Evolutionary conservation across 306 rosid genomes (phyloP), one percentile per base, ranked within the genome.

Genomic region (Lablab purpureus): DNA sequence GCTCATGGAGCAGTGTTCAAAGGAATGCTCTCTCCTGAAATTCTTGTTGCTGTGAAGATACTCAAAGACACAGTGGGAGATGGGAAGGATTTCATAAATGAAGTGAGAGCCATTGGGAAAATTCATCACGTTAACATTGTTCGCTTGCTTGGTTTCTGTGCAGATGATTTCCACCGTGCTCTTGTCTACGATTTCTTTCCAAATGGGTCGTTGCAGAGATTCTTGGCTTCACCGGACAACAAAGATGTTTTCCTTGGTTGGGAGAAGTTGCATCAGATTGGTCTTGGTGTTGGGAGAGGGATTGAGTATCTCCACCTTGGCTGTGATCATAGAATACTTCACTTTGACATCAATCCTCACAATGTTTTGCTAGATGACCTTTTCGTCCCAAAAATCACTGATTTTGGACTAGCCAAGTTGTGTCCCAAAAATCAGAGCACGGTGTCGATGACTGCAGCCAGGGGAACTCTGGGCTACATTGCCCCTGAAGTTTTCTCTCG

Each of bases 261-360:
- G 89, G 19, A 60, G 17, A 85, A 69, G 49, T 36, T 64, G 28
- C 70, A 64, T 18, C 70, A 64, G 9, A 64, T 64, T 64, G 49
- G n/a, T n/a, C 52, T 82, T 0, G 86, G 76, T 7, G 36, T 76
- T n/a, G 85, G 85, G 4, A 83, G 22, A 58, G 85, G 89, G 2
- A 73, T 76, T 51, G 89, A 86, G 30, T 86, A 86, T 72, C 89
- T 86, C 21, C 89, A 86, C 14, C 78, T 56, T 2, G 87, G 87
- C 0, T 86, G 89, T 40, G 81, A 86, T 25, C 72, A 83, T 7
- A 23, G 41, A 25, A 86, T 86, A 12, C 80, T 83, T 3, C 89
- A 86, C 50, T 80, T 86, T 2, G 83, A 86, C 34, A 80, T 83
- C n/a, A 83, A 83, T 5, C 51, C 51, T 12, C 51, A 14, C n/a